Base-by-base conservation (phyloP, 2,329 filamentous ascomycete genomes). In the Cercospora sp. region DNA sequence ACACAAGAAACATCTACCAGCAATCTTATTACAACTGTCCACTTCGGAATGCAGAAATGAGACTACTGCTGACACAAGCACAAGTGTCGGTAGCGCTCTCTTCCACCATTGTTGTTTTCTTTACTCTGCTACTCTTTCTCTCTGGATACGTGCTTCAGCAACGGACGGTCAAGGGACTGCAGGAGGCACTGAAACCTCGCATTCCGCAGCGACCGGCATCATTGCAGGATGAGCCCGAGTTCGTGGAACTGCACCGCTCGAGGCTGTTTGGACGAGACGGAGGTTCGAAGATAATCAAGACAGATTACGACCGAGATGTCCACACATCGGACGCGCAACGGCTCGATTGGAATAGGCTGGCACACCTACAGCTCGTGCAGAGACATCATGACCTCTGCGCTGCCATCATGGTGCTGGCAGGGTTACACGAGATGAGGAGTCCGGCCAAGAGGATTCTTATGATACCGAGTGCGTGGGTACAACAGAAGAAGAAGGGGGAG, bases 121-220 rank as follows among this genome's bases (percentile, higher is more conserved):
- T 92, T 80, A 97, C 93, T 3, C 79, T 89, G 42, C 87, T 93
- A 4, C 88, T 97, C 28, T 97, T 97, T 79, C 84, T 97, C 33
- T 93, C 91, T 62, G 94, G 94, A 75, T 97, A 96, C 79, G 87
- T 89, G 3, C 86, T 97, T 63, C 94, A 97, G 76, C 94, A 97
- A 79, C 88, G 92, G 74, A 95, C 93, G 0, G 87, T 97, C 4
- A 87, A 86, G 70, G 90, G 90, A 73, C 85, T 97, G 33, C 91
- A 94, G 74, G 83, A 85, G 65, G 91, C 91, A 18, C 90, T 97
- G 74, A 86, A 85, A 72, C 85, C 84, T 61, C 84, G 70, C 79
- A 83, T 75, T 63, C 82, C 82, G 0, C 78, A 79, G 64, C 79
- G 81, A 18, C 75, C 82, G 3, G 68, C 59, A 31, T 48, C 61